These are phyloP conservation scores for Pythium sukuiense DNA, from an alignment of 352 stramenopile species.

Conservation along the genomic window DNA sequence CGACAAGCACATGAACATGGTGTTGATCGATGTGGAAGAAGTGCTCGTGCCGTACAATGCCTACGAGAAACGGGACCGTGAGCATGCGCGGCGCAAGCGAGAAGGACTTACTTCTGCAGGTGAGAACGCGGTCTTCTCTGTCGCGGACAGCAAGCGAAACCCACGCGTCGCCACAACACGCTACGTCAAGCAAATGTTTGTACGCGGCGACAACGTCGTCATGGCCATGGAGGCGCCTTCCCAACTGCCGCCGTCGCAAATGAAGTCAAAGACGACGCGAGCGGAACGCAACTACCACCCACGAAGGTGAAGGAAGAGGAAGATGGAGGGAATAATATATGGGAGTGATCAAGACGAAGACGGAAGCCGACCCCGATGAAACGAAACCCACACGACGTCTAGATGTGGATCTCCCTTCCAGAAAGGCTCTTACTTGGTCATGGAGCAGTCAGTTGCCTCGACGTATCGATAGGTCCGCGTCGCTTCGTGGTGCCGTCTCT, in stretches of 20 bases:
- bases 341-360: background rate
- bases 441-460: background rate
- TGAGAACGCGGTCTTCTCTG: conserved; percentile 43
- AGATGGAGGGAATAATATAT: background rate
- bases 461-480: background rate
- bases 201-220: conserved; percentile 93
- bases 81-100: conserved; percentile 17
- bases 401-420: background rate
- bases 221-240: conserved; percentile 34
- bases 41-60: conserved; percentile 43
- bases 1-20: conserved; percentile 95
- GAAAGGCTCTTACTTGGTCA: background rate
- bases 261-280: background rate
- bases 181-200: conserved; percentile 86
- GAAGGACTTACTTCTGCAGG: background rate
- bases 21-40: conserved; percentile 90
- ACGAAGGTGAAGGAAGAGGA: background rate
- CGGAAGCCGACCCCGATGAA: background rate
- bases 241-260: background rate
- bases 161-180: conserved; percentile 39
- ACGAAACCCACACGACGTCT: background rate
- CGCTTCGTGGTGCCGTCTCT: background rate
- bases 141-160: conserved; percentile 43
- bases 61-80: conserved; percentile 40
- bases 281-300: background rate